Conservation (phyloP, 192 early-diverging fungal species). For the Backusella tuberculispora region DNA sequence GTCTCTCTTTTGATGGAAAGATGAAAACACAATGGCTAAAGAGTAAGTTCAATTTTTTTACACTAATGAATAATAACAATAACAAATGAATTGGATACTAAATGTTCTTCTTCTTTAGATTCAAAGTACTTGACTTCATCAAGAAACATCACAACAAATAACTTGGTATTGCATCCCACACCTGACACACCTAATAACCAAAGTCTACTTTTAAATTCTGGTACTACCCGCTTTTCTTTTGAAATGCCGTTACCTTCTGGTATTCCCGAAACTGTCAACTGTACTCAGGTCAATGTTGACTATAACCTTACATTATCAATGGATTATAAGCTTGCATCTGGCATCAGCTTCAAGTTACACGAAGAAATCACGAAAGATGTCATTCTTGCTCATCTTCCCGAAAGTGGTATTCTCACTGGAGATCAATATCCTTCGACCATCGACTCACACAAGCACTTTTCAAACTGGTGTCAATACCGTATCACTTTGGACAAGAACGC, state of each 20-base stretch:
- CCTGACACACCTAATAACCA: background rate
- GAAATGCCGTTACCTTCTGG: constrained; percentile 29
- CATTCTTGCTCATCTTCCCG: constrained; percentile 14
- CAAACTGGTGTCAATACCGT: constrained; percentile 22
- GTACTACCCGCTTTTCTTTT: constrained; percentile 20
- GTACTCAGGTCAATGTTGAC: background rate
- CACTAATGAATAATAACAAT: background rate
- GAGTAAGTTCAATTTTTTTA: background rate
- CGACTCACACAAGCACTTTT: constrained; percentile 14
- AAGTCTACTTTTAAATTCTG: constrained; percentile 2
- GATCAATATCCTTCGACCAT: background rate
- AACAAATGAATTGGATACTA: background rate
- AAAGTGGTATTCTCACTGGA: background rate
- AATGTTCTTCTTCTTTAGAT: background rate
- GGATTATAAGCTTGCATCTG: background rate
- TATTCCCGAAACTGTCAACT: constrained; percentile 18
- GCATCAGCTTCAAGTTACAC: background rate
- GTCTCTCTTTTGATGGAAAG: background rate
- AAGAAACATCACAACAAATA: constrained; percentile 14
- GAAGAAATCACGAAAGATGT: background rate
- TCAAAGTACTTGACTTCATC: constrained; percentile 13
- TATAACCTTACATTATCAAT: constrained; percentile 15
- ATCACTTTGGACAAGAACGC: constrained; percentile 13
- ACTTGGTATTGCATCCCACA: constrained; percentile 12
- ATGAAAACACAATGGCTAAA: constrained; percentile 14